Evolutionary conservation across 1,284 basidiomycete species (phyloP), one percentile per base, ranked within the genome.

Genomic region (Lentinus polychrous): DNA sequence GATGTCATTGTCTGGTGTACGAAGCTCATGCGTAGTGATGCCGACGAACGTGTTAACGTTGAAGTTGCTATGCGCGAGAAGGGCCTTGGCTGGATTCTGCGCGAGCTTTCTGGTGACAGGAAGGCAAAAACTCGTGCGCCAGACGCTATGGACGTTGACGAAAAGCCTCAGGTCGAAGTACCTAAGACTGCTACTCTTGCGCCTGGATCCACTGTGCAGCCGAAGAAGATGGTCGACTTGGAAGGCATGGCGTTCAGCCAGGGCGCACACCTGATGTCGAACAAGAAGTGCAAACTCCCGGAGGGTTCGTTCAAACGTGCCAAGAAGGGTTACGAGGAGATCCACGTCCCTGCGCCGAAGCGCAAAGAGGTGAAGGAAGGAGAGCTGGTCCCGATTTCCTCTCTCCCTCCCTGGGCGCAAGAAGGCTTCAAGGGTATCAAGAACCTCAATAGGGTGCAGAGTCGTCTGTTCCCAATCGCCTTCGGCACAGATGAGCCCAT

Each of bases 11-110:
- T 98, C 0, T 99, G 96, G 96, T 98, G 94, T 64, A 99, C 96
- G 37, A 94, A 94, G 66, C 79, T 98, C 42, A 91, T 93, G 62
- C 81, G 94, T 38, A 88, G 87, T 45, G 86, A 89, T 58, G 91
- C 90, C 0, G 88, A 98, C 49, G 93, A 94, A 64, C 81, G 87
- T 48, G 83, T 95, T 49, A 94, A 99, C 60, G 79, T 98, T 33
- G 94, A 99, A 68, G 96, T 99, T 2, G 92, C 91, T 0, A 99
- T 99, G 95, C 79, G 96, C 42, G 96, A 99, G 72, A 94, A 92
- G 68, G 93, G 91, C 17, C 81, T 94, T 2, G 94, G 91, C 1
- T 98, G 94, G 93, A 98, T 99, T 63, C 65, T 97, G 47, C 84
- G 91, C 48, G 91, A 93, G 50, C 75, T 99, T 3, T 76, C 82